phyloP scores from a whole-genome alignment of 805 yeast species.

The Starmera amethionina region DNA sequence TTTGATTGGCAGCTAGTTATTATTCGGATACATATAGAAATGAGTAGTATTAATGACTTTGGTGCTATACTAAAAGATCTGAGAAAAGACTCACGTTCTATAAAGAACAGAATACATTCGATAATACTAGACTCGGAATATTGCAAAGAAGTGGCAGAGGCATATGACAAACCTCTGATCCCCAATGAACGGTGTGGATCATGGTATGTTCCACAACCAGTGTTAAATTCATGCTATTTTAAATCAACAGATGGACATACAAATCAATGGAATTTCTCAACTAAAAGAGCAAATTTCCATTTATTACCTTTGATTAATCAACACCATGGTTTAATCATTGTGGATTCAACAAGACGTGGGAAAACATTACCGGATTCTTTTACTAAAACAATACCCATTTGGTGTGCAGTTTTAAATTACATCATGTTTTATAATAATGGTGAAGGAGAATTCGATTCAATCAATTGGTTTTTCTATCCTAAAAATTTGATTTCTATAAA shows the following conservation, averaged over 20 bases:
- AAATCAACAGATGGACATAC: conserved; percentile 91
- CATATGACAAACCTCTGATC: conserved; percentile 32
- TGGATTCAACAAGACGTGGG: conserved; percentile 83
- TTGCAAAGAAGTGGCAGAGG: conserved; percentile 29
- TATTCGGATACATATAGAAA: no score
- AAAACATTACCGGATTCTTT: conserved; percentile 80
- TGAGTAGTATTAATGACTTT: not conserved
- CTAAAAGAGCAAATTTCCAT: conserved; percentile 67
- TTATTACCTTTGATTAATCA: conserved; percentile 38
- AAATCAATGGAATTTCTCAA: conserved; percentile 69
- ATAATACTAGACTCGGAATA: conserved; percentile 53
- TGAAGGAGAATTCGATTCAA: not conserved
- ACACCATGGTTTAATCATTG: conserved; percentile 43
- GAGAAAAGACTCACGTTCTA: conserved; percentile 38
- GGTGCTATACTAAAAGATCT: conserved; percentile 28
- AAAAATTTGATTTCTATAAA: conserved; percentile 42
- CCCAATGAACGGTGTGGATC: conserved; percentile 84
- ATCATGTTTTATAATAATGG: conserved; percentile 32
- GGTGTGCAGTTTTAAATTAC: conserved; percentile 75
- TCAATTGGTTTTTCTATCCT: conserved; percentile 38
- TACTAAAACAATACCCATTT: conserved; percentile 80
- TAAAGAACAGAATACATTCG: conserved; percentile 60
- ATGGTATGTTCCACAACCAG: conserved; percentile 62
- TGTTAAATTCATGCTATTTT: conserved; percentile 52
- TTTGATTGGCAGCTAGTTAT: no score